Evolutionary conservation across 2,329 filamentous ascomycete species (phyloP), one percentile per base, ranked within the genome.

Genomic region (Chlorencoelia australis): DNA sequence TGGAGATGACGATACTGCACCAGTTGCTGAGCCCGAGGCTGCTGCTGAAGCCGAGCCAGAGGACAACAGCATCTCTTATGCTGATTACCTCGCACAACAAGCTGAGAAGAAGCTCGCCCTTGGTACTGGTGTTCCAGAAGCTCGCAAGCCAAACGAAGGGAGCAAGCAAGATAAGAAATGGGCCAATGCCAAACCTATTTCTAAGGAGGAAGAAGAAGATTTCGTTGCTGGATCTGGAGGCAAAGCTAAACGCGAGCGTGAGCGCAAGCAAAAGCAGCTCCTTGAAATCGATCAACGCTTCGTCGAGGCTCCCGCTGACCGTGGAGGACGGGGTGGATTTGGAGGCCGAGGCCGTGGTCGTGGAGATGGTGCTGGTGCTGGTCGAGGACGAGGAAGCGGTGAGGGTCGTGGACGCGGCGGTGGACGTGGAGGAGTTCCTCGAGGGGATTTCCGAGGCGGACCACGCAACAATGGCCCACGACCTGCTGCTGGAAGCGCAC

Each of bases 71-170:
- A 81, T 94, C 69, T 91, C 87, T 37, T 94, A 88, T 67, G 68
- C 74, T 57, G 83, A 91, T 51, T 98, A 94, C 71, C 75, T 93
- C 36, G 83, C 79, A 59, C 76, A 83, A 61, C 71, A 70, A 58
- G 74, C 74, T 41, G 73, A 77, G 63, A 89, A 88, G 75, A 88
- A 86, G 69, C 66, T 75, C 48, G 73, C 75, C 49, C 74, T 89
- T 42, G 71, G 69, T 52, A 63, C 70, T 47, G 74, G 73, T 52
- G 63, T 67, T 52, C 72, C 79, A 55, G 74, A 84, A 56, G 72
- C 86, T 58, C 89, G 91, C 68, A 79, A 87, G 70, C 69, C 89
- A 64, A 95, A 96, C 71, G 88, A 95, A 71, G 88, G 88, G 57
- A 74, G 70, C 69, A 85, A 86, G 70, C 60, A 68, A 55, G 79